Base-by-base conservation (phyloP, 139 green algal genomes). In the Marvania coccoides region DNA sequence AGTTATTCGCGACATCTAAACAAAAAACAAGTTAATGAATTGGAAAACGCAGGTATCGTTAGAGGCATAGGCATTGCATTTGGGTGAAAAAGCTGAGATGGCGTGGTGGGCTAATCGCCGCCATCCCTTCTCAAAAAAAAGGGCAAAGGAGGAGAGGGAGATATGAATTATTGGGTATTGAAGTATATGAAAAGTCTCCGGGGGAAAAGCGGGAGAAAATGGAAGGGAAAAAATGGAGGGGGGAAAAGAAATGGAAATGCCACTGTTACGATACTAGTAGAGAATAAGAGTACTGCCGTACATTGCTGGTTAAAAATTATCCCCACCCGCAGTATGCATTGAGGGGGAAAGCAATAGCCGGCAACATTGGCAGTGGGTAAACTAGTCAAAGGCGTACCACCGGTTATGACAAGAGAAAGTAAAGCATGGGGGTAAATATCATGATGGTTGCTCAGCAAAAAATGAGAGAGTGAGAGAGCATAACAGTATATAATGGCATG, bases 171-270 rank as follows among this genome's bases (percentile, higher is more conserved):
- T 10, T 10, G 38, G 38, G 38, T 47, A 10, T 47, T 47, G 10
- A 47, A 10, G 38, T 10, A 47, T 47, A 47, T 47, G 38, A 47
- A 47, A 47, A 47, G 12, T 47, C 38, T 10, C 10, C 10, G 38
- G n/a, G n/a, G n/a, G n/a, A 51, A 51, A 51, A 28, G 42, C 19
- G 19, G 42, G 19, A 19, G 19, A 51, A 51, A 51, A 51, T 51
- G 51, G 10, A 60, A 60, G 51, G 51, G 29, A 60, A 36, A 12
- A 36, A 34, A 36, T 19, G 51, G 29, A 12, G 29, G 29, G 12
- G 10, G 29, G 51, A 60, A 60, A 60, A 12, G 51, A 60, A 36
- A 34, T 60, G n/a, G n/a, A n/a, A n/a, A n/a, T n/a, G n/a, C n/a
- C n/a, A n/a, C n/a, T n/a, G n/a, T n/a, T n/a, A n/a, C n/a, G n/a